Conservation (phyloP, 371 early-diverging fungal genomes). For the Mortierella sp. region DNA sequence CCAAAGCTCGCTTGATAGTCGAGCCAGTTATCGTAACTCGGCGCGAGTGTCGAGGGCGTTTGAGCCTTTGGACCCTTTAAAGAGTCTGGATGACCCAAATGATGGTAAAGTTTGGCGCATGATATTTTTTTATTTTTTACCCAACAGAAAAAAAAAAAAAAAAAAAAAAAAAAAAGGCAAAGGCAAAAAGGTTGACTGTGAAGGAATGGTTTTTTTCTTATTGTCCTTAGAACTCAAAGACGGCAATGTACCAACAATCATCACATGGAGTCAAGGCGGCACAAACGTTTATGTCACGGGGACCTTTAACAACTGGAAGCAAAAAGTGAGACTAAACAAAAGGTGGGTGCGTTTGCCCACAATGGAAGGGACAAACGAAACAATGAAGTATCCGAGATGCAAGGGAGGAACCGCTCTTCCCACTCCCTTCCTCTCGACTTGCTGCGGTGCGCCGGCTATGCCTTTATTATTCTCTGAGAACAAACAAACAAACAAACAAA, state of each 20-base stretch:
- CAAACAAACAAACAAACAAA: too few relatives aligned
- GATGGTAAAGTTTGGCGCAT: conserved; percentile 20
- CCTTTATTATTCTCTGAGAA: too few relatives aligned
- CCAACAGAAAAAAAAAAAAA: too few relatives aligned
- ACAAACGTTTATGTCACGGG: conserved; percentile 92
- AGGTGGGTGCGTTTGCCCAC: conserved; percentile 58
- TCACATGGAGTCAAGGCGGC: conserved; percentile 93
- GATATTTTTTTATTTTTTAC: background rate
- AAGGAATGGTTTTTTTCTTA: background rate
- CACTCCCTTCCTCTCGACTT: background rate
- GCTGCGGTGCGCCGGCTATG: too few relatives aligned
- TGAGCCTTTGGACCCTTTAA: conserved; percentile 46
- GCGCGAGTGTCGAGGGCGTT: conserved; percentile 49
- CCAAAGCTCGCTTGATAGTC: conserved; percentile 21
- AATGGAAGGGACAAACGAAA: too few relatives aligned
- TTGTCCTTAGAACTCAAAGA: conserved; percentile 26
- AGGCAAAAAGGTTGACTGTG: background rate
- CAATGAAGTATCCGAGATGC: conserved; percentile 16
- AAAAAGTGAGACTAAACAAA: conserved; percentile 87
- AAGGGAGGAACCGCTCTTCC: too few relatives aligned
- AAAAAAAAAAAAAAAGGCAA: background rate
- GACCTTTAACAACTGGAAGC: conserved; percentile 98
- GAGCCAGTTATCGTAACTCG: conserved; percentile 50
- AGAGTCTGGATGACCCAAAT: conserved; percentile 26
- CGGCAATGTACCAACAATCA: conserved; percentile 77